Conservation (phyloP, 352 stramenopile species). For the Globisporangium emineosum region DNA sequence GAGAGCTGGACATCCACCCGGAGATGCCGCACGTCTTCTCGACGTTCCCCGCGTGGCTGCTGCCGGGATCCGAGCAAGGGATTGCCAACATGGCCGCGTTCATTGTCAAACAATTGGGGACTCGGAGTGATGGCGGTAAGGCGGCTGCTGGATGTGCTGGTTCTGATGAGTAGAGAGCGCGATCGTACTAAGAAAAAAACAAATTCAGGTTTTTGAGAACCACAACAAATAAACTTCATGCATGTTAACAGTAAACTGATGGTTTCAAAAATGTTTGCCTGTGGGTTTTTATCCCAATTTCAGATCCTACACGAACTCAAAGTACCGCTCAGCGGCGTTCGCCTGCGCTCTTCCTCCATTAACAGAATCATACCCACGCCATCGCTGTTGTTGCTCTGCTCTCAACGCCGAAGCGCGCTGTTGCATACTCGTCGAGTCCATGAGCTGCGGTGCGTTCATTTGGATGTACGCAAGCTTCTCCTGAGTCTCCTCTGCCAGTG, state of each 20-base stretch:
- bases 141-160: not conserved
- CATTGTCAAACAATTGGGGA: constrained; percentile 8
- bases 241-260: not conserved
- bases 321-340: no score
- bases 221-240: not conserved
- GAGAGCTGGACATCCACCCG: constrained; percentile 28
- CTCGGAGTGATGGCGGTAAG: not conserved
- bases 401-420: no score
- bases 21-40: constrained; percentile 29
- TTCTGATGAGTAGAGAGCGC: not conserved
- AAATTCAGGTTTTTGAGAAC: not conserved
- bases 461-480: no score
- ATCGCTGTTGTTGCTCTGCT: no score
- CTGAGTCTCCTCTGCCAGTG: no score
- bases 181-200: not conserved
- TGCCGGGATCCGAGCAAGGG: constrained; percentile 17
- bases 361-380: no score
- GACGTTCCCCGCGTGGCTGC: constrained; percentile 17
- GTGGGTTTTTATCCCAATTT: no score
- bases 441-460: no score
- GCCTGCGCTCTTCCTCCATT: no score
- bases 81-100: constrained; percentile 21
- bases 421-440: no score
- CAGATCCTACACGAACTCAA: no score
- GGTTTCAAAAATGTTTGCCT: not conserved